Base-by-base conservation (phyloP, 2,329 filamentous ascomycete species). In the Fusarium transvaalense region DNA sequence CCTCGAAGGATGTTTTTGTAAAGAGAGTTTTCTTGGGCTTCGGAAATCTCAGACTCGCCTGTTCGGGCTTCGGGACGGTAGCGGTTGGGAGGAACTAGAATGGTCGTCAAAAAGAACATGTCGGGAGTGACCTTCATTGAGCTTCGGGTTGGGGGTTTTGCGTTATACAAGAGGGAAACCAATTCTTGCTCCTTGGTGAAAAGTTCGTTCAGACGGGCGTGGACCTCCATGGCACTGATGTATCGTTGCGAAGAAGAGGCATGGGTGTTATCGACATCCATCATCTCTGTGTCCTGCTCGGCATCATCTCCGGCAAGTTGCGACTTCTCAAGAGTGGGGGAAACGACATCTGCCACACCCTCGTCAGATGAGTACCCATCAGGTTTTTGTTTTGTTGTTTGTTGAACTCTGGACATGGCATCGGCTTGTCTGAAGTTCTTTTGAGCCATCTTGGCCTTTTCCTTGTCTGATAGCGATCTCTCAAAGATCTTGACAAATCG, bases 401-500 rank as follows among this genome's bases (percentile, higher is more conserved):
- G 71, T 29, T 76, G 71, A 3, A 77, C 62, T 37, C 78, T 71
- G 14, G 92, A 79, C 72, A 97, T 83, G 5, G 92, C 90, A 76
- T 96, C 92, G 52, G 86, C 85, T 35, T 88, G 83, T 72, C 89
- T 90, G 76, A 94, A 87, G 51, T 83, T 85, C 46, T 82, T 83
- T 63, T 92, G 88, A 5, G 89, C 86, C 91, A 97, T 97, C 65
- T 91, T 89, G 41, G 89, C 86, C 76, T 89, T 89, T 35, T 96
- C 89, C 78, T 97, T 97, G 46, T 85, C 80, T 46, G 85, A 87
- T 58, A 97, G 82, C 3, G 91, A 84, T 76, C 92, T 96, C 76
- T 95, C 91, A 79, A 98, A 99, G 55, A 99, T 94, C 79, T 98
- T 99, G 76, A 94, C 91, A 74, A 89, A 96, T 42, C 91, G 87